Evolutionary conservation across 2,329 filamentous ascomycete species (phyloP).

Genomic region (Dothiorella sarmentorum): DNA sequence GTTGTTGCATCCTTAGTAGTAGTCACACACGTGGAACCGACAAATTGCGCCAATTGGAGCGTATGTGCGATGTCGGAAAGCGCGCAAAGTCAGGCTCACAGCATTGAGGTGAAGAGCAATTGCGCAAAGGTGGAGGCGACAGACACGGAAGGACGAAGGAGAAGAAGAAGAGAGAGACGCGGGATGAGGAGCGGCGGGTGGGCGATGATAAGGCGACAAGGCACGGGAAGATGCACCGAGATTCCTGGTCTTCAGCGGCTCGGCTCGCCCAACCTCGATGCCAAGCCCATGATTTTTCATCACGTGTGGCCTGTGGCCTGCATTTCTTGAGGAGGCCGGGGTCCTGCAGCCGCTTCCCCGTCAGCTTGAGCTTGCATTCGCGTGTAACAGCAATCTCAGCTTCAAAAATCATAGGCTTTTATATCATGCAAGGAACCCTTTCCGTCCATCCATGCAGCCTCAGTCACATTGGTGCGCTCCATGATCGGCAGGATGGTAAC

Average conservation of each 20-base stretch:
- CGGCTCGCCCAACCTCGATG: not conserved
- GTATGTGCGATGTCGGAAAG: not conserved
- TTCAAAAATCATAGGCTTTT: not conserved
- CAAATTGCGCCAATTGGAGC: not conserved
- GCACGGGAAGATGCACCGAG: not conserved
- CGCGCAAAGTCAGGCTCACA: not conserved
- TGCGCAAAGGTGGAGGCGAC: not conserved
- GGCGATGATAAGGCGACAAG: conserved; percentile 6
- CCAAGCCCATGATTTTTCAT: not conserved
- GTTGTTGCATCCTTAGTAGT: not conserved
- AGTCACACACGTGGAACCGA: not conserved
- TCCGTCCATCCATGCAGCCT: not conserved
- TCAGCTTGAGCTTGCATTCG: not conserved
- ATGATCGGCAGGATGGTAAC: not conserved
- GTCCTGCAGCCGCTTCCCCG: not conserved
- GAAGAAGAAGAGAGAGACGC: not conserved
- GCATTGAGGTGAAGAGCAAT: not conserved
- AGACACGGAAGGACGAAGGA: too few species aligned
- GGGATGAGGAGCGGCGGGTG: not conserved
- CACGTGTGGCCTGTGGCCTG: not conserved
- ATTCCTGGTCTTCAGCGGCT: not conserved
- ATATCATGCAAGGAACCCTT: not conserved
- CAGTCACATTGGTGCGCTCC: not conserved
- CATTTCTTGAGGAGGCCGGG: not conserved
- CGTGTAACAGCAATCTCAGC: not conserved